Conservation (phyloP, 2,329 filamentous ascomycete species). For the Phaeoacremonium minimum region DNA sequence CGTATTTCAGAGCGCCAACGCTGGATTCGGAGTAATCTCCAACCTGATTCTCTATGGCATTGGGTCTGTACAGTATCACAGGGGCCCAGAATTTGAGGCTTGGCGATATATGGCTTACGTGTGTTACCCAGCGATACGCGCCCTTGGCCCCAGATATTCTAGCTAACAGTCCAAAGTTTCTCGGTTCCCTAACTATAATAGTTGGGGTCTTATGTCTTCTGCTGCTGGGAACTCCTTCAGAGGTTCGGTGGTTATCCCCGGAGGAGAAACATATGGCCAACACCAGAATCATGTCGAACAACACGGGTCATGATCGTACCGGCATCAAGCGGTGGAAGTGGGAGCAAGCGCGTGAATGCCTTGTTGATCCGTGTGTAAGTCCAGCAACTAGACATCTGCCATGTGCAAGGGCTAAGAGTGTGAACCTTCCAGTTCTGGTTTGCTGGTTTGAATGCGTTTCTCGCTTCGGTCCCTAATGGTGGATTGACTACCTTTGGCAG, state of each 20-base stretch:
- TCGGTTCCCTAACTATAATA: constrained; percentile 26
- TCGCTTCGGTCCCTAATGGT: constrained; percentile 29
- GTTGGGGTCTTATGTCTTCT: constrained; percentile 25
- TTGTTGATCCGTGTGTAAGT: constrained; percentile 20
- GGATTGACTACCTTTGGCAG: constrained; percentile 10
- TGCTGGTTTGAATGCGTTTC: constrained; percentile 28
- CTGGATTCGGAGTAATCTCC: constrained; percentile 29
- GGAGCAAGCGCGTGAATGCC: constrained; percentile 28
- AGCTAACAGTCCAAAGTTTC: constrained; percentile 17
- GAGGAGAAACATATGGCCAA: constrained; percentile 29
- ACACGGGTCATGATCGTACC: constrained; percentile 29
- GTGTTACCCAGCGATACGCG: constrained; percentile 11
- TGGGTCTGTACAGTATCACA: constrained; percentile 20
- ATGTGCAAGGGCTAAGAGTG: constrained; percentile 3
- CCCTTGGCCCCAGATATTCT: neutral
- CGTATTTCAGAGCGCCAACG: constrained; percentile 30
- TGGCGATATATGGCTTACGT: constrained; percentile 33
- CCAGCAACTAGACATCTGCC: constrained; percentile 12
- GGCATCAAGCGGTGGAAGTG: constrained; percentile 30
- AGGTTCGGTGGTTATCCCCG: constrained; percentile 28
- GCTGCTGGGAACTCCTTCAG: constrained; percentile 29
- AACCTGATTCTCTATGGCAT: constrained; percentile 30
- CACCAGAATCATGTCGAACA: constrained; percentile 27
- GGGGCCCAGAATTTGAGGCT: constrained; percentile 21
- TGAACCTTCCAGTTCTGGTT: constrained; percentile 25